A percentile compares a stretch with the other conserved stretches of the same genome.
Evolutionary conservation across 1,284 basidiomycete genomes (phyloP).

Genomic region (Porogramme epimiltina): DNA sequence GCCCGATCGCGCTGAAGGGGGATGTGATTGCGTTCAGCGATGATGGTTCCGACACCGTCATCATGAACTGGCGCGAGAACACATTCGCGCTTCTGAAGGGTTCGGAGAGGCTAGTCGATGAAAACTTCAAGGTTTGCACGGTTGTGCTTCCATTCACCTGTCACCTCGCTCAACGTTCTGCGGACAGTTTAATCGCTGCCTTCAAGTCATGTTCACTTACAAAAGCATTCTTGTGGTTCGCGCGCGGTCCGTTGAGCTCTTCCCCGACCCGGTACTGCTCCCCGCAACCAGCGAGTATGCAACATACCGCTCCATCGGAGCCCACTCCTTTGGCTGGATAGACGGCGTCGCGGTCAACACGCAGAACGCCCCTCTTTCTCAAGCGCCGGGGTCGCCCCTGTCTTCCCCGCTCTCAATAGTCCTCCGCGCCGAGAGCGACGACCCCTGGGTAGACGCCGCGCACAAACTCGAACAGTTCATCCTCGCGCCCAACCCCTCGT

Average conservation of each 20-base stretch:
- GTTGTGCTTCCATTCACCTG: not conserved
- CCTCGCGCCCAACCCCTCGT: conserved; percentile 39
- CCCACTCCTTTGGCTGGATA: conserved; percentile 63
- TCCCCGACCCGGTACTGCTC: conserved; percentile 42
- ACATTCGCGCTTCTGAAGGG: conserved; percentile 48
- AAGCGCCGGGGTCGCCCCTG: no score
- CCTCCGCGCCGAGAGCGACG: conserved; percentile 53
- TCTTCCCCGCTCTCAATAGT: conserved; percentile 54
- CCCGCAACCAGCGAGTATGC: conserved; percentile 13
- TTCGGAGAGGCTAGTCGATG: conserved; percentile 31
- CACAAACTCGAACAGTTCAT: conserved; percentile 51
- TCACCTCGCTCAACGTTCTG: not conserved
- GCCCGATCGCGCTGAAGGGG: conserved; percentile 48
- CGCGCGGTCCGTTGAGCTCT: conserved; percentile 58
- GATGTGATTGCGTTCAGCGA: conserved; percentile 55
- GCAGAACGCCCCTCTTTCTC: conserved; percentile 11
- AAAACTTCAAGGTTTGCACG: conserved; percentile 38
- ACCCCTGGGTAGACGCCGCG: conserved; percentile 56
- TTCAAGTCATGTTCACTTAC: conserved; percentile 51
- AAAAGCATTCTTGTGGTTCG: conserved; percentile 55
- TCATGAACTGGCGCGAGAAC: conserved; percentile 54
- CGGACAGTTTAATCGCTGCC: conserved; percentile 44
- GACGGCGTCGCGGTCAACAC: conserved; percentile 45
- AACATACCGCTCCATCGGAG: conserved; percentile 40
- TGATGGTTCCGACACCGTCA: conserved; percentile 46